Evolutionary conservation across 176 grass and related monocot species (phyloP).

Genomic region (Triticum timopheevii): DNA sequence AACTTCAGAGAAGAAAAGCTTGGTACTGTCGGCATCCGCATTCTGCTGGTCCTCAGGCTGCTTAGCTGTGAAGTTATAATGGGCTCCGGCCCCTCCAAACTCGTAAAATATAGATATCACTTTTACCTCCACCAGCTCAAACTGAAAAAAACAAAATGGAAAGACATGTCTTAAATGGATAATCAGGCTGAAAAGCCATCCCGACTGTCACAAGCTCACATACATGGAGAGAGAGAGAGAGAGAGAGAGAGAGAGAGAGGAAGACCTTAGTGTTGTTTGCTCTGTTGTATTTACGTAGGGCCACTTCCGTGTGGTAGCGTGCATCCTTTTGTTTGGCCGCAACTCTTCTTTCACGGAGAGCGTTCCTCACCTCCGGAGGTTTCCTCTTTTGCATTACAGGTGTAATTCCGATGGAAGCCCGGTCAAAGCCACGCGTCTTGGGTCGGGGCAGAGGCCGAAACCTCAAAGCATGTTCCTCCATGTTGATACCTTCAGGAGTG

Average conservation of each 20-base stretch:
- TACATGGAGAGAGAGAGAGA: not conserved
- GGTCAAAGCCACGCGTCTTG: too few species aligned
- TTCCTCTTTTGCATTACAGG: not conserved
- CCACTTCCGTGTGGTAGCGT: not conserved
- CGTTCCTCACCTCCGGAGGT: not conserved
- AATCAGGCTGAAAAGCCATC: not conserved
- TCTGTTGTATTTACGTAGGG: not conserved
- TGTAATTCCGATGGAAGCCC: not conserved
- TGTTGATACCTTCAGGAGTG: not conserved
- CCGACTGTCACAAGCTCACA: not conserved
- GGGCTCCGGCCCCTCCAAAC: constrained; percentile 3
- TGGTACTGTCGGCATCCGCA: not conserved
- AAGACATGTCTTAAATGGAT: not conserved
- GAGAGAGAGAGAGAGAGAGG: not conserved
- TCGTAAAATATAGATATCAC: constrained; percentile 4
- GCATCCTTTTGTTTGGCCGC: not conserved
- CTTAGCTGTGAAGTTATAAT: constrained; percentile 31
- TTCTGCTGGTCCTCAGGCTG: not conserved
- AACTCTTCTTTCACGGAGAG: not conserved
- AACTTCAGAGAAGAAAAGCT: constrained; percentile 26
- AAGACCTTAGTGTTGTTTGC: not conserved
- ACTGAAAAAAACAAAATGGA: not conserved
- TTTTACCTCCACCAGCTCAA: not conserved
- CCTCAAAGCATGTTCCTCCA: not conserved
- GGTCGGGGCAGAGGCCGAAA: not conserved